Percentiles rank a stretch among this genome's conserved stretches.
These are phyloP conservation scores for Priceomyces haplophilus DNA, from an alignment of 805 yeast genomes.

Conservation along the genomic window DNA sequence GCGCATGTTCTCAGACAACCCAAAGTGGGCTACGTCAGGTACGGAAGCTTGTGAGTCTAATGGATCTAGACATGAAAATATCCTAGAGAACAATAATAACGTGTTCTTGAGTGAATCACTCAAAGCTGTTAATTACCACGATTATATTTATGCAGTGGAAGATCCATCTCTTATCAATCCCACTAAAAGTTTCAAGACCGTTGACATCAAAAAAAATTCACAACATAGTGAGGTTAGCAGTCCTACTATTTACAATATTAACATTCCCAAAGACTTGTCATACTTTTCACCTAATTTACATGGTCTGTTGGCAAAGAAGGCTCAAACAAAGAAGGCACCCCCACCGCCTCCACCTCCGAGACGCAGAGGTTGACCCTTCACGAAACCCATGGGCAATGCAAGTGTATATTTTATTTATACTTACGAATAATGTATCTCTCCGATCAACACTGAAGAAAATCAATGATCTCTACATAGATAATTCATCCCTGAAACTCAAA, in stretches of 20 bases:
- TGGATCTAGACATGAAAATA: conserved; percentile 9
- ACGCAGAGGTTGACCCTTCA: conserved; percentile 17
- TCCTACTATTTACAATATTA: not conserved
- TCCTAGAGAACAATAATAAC: conserved; percentile 27
- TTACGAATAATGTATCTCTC: not conserved
- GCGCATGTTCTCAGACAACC: conserved; percentile 17
- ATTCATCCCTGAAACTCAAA: conserved; percentile 62
- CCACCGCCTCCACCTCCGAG: conserved; percentile 41
- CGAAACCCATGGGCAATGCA: too few relatives aligned
- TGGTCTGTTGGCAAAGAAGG: conserved; percentile 25
- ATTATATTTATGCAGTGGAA: too few relatives aligned
- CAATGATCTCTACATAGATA: conserved; percentile 26
- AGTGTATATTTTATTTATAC: not conserved
- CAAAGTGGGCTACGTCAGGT: not conserved
- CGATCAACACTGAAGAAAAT: too few relatives aligned
- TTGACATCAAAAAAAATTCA: too few relatives aligned
- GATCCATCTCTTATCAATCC: too few relatives aligned
- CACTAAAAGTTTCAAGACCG: too few relatives aligned
- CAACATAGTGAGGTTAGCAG: not conserved
- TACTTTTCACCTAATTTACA: conserved; percentile 16
- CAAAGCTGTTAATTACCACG: not conserved
- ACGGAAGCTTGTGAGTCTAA: conserved; percentile 6
- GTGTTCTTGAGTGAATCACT: conserved; percentile 18
- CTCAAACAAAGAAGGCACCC: conserved; percentile 34
- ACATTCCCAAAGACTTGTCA: conserved; percentile 3